phyloP scores from a whole-genome alignment of 176 grass and related monocot species.

The Rhipidocladum racemiflorum region DNA sequence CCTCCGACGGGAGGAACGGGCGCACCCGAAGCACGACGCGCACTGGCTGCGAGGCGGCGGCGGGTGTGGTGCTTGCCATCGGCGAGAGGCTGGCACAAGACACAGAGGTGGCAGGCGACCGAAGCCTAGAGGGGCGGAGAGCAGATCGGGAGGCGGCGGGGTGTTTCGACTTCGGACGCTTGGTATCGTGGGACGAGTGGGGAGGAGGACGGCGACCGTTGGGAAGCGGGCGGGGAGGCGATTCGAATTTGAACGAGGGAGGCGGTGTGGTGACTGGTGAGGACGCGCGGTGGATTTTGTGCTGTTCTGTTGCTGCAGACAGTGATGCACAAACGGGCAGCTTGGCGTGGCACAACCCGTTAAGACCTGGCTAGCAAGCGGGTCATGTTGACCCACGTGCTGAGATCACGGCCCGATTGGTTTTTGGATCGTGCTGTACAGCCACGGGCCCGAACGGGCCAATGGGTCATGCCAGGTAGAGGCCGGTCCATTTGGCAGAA shows the following conservation, averaged over 20 bases:
- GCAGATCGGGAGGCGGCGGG: not conserved
- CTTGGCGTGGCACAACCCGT: too few relatives aligned
- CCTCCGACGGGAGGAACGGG: conserved; percentile 69
- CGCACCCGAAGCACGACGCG: conserved; percentile 85
- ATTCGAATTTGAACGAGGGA: conserved; percentile 61
- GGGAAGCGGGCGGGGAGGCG: not conserved
- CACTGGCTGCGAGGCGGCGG: conserved; percentile 42
- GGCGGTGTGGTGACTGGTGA: conserved; percentile 17
- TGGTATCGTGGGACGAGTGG: not conserved
- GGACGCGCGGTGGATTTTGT: not conserved
- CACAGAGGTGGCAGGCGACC: not conserved
- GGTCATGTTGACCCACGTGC: too few relatives aligned
- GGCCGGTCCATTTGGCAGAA: too few relatives aligned
- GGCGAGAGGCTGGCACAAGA: not conserved
- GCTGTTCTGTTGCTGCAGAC: too few relatives aligned
- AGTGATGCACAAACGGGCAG: too few relatives aligned
- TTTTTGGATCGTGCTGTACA: too few relatives aligned
- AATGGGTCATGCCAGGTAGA: too few relatives aligned
- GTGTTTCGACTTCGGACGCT: not conserved
- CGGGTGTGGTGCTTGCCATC: conserved; percentile 31
- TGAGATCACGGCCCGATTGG: too few relatives aligned
- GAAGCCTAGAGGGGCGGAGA: not conserved
- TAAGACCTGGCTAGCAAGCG: too few relatives aligned
- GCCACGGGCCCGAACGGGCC: too few relatives aligned
- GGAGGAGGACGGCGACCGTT: conserved; percentile 33